phyloP scores from a whole-genome alignment of 2,329 filamentous ascomycete genomes.

The Aspergillus fumigatiaffinis region DNA sequence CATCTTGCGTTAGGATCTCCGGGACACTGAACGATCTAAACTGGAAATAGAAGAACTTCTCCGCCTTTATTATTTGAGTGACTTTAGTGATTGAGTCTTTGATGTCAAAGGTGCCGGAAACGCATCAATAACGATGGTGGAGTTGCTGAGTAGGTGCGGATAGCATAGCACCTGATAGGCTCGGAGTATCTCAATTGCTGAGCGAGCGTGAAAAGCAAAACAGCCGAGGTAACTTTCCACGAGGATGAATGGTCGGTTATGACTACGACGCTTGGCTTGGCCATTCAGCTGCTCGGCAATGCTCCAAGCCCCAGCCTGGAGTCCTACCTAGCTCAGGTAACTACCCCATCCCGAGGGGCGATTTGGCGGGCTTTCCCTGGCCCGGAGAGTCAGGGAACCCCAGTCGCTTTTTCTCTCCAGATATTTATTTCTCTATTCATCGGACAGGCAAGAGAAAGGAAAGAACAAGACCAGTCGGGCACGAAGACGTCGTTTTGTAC shows the following conservation, averaged over 20 bases:
- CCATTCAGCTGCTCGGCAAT: neutral
- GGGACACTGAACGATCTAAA: neutral
- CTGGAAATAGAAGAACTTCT: too few species aligned
- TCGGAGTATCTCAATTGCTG: neutral
- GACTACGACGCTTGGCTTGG: neutral
- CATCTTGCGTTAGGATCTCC: neutral
- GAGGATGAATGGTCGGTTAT: neutral
- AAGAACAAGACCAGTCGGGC: too few species aligned
- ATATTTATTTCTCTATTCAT: neutral
- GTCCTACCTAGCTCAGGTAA: neutral
- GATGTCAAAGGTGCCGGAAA: neutral
- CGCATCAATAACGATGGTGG: neutral
- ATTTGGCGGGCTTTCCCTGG: neutral
- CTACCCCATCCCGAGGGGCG: neutral
- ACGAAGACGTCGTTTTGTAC: neutral
- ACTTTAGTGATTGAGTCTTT: too few species aligned
- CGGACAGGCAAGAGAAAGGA: neutral
- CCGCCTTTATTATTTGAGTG: too few species aligned
- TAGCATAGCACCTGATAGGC: too few species aligned
- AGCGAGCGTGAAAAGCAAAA: neutral
- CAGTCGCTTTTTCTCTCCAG: neutral
- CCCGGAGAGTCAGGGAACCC: neutral
- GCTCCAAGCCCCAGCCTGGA: neutral
- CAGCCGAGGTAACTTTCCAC: slow-evolving; percentile 36
- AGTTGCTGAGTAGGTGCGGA: neutral